Conservation (phyloP, 257 asterid species). For the Ehretia macrophylla region DNA sequence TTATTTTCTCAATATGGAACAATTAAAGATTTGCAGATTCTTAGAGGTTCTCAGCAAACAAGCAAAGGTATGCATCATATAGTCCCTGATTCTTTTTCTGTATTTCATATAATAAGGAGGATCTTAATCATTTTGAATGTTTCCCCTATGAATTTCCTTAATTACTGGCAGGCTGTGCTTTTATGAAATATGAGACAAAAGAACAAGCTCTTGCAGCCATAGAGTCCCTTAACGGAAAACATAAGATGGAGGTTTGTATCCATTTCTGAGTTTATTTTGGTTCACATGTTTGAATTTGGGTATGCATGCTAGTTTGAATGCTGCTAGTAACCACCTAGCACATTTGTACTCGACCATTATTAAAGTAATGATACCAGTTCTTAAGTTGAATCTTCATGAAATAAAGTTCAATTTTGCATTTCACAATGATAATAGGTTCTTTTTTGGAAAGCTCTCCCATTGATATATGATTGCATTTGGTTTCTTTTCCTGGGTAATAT, state of each 20-base stretch:
- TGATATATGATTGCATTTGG: too few species aligned
- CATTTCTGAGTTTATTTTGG: slow-evolving; percentile 8
- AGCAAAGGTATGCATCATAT: slow-evolving; percentile 62
- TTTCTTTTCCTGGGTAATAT: too few species aligned
- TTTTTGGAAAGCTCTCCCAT: too few species aligned
- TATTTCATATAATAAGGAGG: slow-evolving; percentile 3
- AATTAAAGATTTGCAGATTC: slow-evolving; percentile 78
- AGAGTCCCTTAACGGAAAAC: slow-evolving; percentile 85
- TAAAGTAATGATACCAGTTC: background rate
- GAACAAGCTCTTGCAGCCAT: slow-evolving; percentile 92
- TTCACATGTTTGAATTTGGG: background rate
- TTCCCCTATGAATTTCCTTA: slow-evolving; percentile 4
- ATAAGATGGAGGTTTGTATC: slow-evolving; percentile 87
- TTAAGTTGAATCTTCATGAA: slow-evolving; percentile 9
- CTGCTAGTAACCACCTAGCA: too few species aligned
- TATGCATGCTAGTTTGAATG: background rate
- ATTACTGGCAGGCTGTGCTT: slow-evolving; percentile 74
- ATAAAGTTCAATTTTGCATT: too few species aligned
- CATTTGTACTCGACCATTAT: too few species aligned
- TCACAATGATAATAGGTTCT: background rate
- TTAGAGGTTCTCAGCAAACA: slow-evolving; percentile 88
- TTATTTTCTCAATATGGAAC: slow-evolving; percentile 87
- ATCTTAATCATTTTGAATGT: slow-evolving; percentile 2
- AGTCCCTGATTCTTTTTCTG: background rate
- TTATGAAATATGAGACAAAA: slow-evolving; percentile 80